A percentile compares a stretch with the other conserved stretches of the same genome.
Evolutionary conservation across 768 basidiomycete species (phyloP).

Genomic region (Suillus brevipes): DNA sequence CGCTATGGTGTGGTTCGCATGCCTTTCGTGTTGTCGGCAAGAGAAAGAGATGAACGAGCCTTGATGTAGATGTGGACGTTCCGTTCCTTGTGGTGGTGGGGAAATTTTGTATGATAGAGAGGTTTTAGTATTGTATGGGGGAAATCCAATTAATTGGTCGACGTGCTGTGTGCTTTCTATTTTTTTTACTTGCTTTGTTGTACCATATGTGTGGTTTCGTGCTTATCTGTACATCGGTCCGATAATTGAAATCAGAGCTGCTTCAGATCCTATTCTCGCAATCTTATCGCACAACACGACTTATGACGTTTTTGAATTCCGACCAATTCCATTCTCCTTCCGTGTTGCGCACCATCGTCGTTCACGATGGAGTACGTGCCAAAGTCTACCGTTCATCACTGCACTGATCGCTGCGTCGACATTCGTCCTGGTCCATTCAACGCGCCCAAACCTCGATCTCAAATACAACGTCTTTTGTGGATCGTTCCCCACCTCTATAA

Average conservation of each 20-base stretch:
- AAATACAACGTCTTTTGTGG: background rate
- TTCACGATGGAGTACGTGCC: background rate
- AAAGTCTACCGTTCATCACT: background rate
- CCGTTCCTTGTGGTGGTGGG: background rate
- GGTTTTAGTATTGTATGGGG: slow-evolving; percentile 29
- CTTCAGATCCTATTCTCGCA: no score
- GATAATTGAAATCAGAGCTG: background rate
- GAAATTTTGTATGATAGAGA: slow-evolving; percentile 22
- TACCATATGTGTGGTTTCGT: slow-evolving; percentile 21
- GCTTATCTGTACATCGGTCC: background rate
- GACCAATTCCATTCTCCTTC: slow-evolving; percentile 3
- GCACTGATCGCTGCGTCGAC: background rate
- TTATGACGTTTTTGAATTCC: slow-evolving; percentile 15
- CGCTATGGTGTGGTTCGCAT: slow-evolving; percentile 94
- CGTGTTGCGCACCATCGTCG: no score
- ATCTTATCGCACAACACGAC: background rate
- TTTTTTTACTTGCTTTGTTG: slow-evolving; percentile 17
- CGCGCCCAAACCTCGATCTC: background rate
- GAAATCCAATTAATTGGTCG: slow-evolving; percentile 23
- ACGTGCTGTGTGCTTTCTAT: slow-evolving; percentile 25
- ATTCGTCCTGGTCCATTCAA: background rate
- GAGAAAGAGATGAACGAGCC: slow-evolving; percentile 41
- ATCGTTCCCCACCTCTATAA: no score
- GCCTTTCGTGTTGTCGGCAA: slow-evolving; percentile 66
- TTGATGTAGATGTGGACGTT: slow-evolving; percentile 13